Evolutionary conservation across 1,284 basidiomycete genomes (phyloP).

Genomic region (Malassezia furfur): DNA sequence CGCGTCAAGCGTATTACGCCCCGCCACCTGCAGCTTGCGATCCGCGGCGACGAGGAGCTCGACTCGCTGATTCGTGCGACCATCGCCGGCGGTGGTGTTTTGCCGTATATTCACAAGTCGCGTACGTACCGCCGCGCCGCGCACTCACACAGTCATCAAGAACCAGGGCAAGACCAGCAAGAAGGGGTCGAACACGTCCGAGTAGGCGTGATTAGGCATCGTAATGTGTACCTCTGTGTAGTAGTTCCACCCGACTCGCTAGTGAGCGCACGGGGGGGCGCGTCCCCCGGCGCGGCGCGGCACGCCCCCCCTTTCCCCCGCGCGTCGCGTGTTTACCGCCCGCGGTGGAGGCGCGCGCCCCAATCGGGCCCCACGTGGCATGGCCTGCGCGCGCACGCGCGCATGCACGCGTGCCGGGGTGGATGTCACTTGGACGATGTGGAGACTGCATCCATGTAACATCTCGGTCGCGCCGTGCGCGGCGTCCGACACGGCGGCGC

Average conservation of each 20-base stretch:
- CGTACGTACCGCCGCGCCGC: constrained; percentile 16
- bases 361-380: neutral
- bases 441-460: neutral
- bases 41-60: constrained; percentile 89
- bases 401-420: neutral
- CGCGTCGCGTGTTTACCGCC: constrained; percentile 6
- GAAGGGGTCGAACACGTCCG: constrained; percentile 10
- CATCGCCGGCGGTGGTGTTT: constrained; percentile 71
- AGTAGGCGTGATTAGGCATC: constrained; percentile 3
- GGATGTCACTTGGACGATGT: neutral
- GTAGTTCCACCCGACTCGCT: neutral
- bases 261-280: neutral
- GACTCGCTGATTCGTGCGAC: constrained; percentile 54
- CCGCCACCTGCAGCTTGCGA: constrained; percentile 80
- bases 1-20: constrained; percentile 94
- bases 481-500: no score
- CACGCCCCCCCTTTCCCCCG: neutral
- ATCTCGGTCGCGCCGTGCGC: neutral
- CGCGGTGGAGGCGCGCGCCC: neutral
- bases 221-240: neutral
- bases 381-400: neutral
- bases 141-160: constrained; percentile 17
- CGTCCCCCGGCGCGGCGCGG: no score
- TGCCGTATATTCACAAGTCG: constrained; percentile 89
- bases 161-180: constrained; percentile 15